Percentiles rank a stretch among this genome's conserved stretches.
These are phyloP conservation scores for Penicillium sp. DNA, from an alignment of 2,329 filamentous ascomycete genomes.

Conservation along the genomic window DNA sequence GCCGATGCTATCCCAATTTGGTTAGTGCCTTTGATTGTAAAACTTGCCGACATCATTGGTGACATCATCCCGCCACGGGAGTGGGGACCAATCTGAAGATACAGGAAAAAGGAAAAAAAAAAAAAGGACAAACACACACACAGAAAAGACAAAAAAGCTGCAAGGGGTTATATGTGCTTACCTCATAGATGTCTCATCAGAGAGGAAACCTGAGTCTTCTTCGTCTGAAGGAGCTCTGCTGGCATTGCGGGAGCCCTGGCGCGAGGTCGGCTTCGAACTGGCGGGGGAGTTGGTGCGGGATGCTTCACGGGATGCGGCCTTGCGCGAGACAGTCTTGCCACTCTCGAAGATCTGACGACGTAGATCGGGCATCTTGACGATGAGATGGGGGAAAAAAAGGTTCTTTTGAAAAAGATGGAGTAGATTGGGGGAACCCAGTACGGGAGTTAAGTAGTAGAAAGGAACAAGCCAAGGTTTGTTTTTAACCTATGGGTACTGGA, in stretches of 20 bases:
- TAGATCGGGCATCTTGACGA: slow-evolving; percentile 46
- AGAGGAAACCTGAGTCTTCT: slow-evolving; percentile 54
- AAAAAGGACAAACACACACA: background rate
- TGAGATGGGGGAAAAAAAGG: background rate
- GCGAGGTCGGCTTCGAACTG: slow-evolving; percentile 53
- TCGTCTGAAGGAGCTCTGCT: slow-evolving; percentile 60
- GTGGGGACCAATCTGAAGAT: slow-evolving; percentile 19
- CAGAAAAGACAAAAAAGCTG: background rate
- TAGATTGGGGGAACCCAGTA: background rate
- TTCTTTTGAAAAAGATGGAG: background rate
- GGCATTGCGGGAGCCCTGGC: slow-evolving; percentile 52
- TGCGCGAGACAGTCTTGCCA: slow-evolving; percentile 63
- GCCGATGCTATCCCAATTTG: slow-evolving; percentile 49
- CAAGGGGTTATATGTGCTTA: slow-evolving; percentile 29
- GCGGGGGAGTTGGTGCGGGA: slow-evolving; percentile 54
- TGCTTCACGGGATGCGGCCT: slow-evolving; percentile 55
- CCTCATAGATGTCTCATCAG: slow-evolving; percentile 60
- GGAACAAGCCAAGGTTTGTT: background rate
- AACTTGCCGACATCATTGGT: slow-evolving; percentile 15
- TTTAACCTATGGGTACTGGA: slow-evolving; percentile 3
- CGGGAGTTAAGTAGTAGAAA: background rate
- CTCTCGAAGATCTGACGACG: slow-evolving; percentile 62
- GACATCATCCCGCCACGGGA: slow-evolving; percentile 37
- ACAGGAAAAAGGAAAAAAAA: slow-evolving; percentile 23
- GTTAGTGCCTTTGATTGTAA: slow-evolving; percentile 11